Base-by-base conservation (phyloP, 345 rosid genomes). In the Dimocarpus longan region DNA sequence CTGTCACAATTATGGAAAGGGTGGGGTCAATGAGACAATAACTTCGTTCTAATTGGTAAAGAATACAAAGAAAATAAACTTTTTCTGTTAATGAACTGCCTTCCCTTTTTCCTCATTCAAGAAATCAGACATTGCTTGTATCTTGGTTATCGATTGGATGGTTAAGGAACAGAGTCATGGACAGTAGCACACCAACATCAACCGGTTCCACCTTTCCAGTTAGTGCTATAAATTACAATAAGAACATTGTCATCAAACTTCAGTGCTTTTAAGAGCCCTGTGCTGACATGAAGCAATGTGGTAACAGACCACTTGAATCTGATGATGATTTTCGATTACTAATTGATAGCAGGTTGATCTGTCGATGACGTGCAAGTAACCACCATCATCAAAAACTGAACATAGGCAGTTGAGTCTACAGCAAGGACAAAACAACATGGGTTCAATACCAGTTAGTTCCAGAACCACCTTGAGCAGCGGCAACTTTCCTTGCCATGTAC, bases 391-490 rank as follows among this genome's bases (percentile, higher is more conserved):
- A 18, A 24, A 21, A 2, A 69, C 68, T 12, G 54, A 77, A 5
- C 11, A 59, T 62, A 6, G 19, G 50, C 79, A 13, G 78, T 59
- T 75, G 32, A 65, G 46, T 70, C 52, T 16, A n/a, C 7, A 6
- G 74, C 40, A 40, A 72, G 13, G 60, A 59, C 13, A 26, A 28
- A 50, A 67, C 67, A 54, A 71, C 73, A 57, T 71, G 26, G 57
- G 57, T 54, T 81, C 85, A 92, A 81, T 91, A 93, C 99, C 98
- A 95, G 79, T 89, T 90, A 79, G 81, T 87, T 79, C 89, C 91
- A 8, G 91, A 46, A 19, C 91, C 93, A 74, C 90, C 94, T 84
- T 91, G 95, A 18, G 97, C 91, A 15, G 97, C 97, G 70, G 96
- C 88, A 71, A 92, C 94, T 89, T 95, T 91, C 86, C 93, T 86